Evolutionary conservation across 495 filamentous ascomycete genomes (phyloP), one percentile per base, ranked within the genome.

Genomic region (Astrothelium subdiscretum): DNA sequence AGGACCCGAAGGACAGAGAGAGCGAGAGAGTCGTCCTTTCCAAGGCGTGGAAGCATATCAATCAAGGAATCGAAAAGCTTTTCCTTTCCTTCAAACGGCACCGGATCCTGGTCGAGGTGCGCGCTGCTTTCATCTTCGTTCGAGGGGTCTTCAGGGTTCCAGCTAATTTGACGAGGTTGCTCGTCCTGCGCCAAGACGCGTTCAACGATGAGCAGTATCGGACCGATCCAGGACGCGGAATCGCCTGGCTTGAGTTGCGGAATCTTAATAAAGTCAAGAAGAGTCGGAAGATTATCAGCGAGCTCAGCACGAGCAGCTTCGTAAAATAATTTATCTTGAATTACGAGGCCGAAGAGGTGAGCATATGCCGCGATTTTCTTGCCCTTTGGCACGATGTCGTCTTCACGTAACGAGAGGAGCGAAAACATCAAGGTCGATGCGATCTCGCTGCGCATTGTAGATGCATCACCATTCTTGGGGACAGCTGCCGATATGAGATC

Each of bases 361-460:
- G 94, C 91, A 73, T 92, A 96, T 0, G 95, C 89, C 22, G 92
- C 87, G 63, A 97, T 88, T 68, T 92, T 95, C 69, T 92, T 88
- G 13, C 88, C 89, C 31, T 80, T 74, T 31, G 81, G 76, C 54
- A 82, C 78, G 68, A 87, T 78, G 27, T 89, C 87, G 43, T 92
- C 87, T 65, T 81, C 79, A 44, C 83, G 76, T 60, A 97, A 79
- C 3, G 95, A 97, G 70, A 94, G 86, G 18, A 99, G 80, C 3
- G 91, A 96, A 64, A 90, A 85, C 2, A 92, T 84, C 58, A 99
- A 80, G 3, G 90, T 90, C 32, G 86, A 82, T 58, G 88, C 90
- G 64, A 96, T 88, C 59, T 92, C 89, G 58, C 82, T 81, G 31
- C 87, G 81, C 71, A 85, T 80, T 10, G 78, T 75, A 12, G 84